Percentiles rank a stretch among this genome's conserved stretches.
Evolutionary conservation across 306 rosid genomes (phyloP).

Genomic region (Astragalus glycyphyllos): DNA sequence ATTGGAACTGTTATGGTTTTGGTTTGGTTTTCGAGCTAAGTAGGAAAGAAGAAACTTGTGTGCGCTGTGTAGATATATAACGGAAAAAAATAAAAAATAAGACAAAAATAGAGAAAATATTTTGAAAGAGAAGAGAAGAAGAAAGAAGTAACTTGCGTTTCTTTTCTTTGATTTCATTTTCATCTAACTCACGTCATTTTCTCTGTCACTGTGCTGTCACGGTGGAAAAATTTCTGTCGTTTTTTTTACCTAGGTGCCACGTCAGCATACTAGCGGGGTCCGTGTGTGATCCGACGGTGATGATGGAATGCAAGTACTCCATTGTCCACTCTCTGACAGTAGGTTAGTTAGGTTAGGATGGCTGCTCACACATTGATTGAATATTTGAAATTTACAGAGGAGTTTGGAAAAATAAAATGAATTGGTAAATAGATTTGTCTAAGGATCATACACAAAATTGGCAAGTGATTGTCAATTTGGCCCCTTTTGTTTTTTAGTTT

Average conservation of each 20-base stretch:
- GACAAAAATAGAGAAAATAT: neutral
- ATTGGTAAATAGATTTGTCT: too few species aligned
- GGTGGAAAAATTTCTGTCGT: conserved; percentile 8
- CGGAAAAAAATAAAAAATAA: neutral
- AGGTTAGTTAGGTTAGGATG: neutral
- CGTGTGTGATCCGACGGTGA: conserved; percentile 35
- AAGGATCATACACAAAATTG: too few species aligned
- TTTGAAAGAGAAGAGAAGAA: neutral
- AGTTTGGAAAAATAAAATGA: too few species aligned
- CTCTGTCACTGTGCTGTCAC: neutral
- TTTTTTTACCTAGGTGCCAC: conserved; percentile 14
- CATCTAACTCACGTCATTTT: conserved; percentile 32
- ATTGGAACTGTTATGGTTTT: conserved; percentile 5
- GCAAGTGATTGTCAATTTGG: too few species aligned
- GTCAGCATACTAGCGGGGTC: conserved; percentile 34
- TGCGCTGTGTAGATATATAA: neutral
- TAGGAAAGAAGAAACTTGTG: conserved; percentile 1
- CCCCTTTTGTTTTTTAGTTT: too few species aligned
- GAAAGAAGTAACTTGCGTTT: neutral
- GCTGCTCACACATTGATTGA: neutral
- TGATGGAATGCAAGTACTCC: conserved; percentile 6
- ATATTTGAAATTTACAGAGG: too few species aligned
- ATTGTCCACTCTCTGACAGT: conserved; percentile 33
- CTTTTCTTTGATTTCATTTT: conserved; percentile 26
- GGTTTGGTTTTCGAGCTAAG: neutral